phyloP scores from a whole-genome alignment of 129 eudicot genomes.

The Erigeron canadensis region DNA sequence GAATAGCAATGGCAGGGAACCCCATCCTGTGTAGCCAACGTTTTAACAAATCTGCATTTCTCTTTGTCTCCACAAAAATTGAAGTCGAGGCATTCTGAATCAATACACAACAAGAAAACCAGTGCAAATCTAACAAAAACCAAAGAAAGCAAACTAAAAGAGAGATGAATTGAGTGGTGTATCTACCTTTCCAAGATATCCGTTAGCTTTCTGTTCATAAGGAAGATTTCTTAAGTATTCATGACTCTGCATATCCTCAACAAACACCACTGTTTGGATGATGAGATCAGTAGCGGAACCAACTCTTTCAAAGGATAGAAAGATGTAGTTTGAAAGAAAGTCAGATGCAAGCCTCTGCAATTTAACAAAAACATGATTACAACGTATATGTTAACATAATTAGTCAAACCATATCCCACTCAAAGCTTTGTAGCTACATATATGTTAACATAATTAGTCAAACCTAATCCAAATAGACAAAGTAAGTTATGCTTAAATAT shows the following conservation, averaged over 20 bases:
- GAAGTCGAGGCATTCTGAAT: conserved; percentile 60
- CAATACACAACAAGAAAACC: conserved; percentile 16
- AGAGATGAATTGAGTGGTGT: neutral
- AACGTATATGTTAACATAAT: conserved; percentile 35
- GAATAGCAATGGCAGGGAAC: conserved; percentile 61
- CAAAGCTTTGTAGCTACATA: conserved; percentile 49
- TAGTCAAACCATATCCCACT: conserved; percentile 66
- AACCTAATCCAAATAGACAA: neutral
- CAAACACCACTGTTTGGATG: conserved; percentile 56
- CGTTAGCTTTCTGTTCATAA: conserved; percentile 40
- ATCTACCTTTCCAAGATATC: conserved; percentile 49
- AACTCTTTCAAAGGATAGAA: conserved; percentile 70
- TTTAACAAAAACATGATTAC: neutral
- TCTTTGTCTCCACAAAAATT: conserved; percentile 75
- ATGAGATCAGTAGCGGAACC: conserved; percentile 81
- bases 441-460: neutral
- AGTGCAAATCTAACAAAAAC: neutral
- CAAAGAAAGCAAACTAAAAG: neutral
- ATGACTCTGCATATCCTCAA: conserved; percentile 51
- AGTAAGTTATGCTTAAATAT: neutral
- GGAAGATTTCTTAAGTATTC: conserved; percentile 46
- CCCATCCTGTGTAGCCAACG: conserved; percentile 54
- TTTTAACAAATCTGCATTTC: conserved; percentile 56
- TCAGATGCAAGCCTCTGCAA: conserved; percentile 76
- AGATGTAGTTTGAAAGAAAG: conserved; percentile 63